Conservation (phyloP, 139 green algal genomes). For the Haematococcus lacustris region DNA sequence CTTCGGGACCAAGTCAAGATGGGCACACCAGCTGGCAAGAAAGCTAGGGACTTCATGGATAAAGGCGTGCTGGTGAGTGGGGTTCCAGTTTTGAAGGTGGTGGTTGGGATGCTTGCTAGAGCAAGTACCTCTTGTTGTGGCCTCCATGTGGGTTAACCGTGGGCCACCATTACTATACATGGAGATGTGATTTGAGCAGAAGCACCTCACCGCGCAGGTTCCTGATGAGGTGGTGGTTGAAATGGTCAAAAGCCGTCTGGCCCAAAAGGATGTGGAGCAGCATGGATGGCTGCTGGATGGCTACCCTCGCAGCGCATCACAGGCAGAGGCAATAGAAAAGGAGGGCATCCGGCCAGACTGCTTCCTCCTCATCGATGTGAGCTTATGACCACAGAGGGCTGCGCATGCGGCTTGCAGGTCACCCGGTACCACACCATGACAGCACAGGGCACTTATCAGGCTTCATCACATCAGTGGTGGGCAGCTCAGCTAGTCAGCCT, state of each 20-base stretch:
- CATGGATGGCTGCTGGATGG: slow-evolving; percentile 95
- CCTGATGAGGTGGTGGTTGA: slow-evolving; percentile 76
- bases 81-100: too few relatives aligned
- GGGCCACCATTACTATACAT: too few relatives aligned
- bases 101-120: slow-evolving; percentile 79
- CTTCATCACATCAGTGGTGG: too few relatives aligned
- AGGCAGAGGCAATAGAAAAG: slow-evolving; percentile 89
- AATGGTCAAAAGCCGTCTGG: slow-evolving; percentile 82
- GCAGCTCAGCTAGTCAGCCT: too few relatives aligned
- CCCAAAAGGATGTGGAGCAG: slow-evolving; percentile 34
- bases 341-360: slow-evolving; percentile 87
- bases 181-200: too few relatives aligned
- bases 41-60: slow-evolving; percentile 88
- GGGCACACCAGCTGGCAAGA: slow-evolving; percentile 60
- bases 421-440: too few relatives aligned
- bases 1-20: slow-evolving; percentile 89
- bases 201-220: slow-evolving; percentile 70
- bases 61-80: slow-evolving; percentile 85
- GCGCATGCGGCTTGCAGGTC: too few relatives aligned
- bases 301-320: slow-evolving; percentile 84
- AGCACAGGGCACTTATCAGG: too few relatives aligned
- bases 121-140: neutral
- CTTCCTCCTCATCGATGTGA: slow-evolving; percentile 89
- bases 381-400: too few relatives aligned
- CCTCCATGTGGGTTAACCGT: too few relatives aligned